Conservation (phyloP, 2,329 filamentous ascomycete genomes). For the Aciculosporium take region DNA sequence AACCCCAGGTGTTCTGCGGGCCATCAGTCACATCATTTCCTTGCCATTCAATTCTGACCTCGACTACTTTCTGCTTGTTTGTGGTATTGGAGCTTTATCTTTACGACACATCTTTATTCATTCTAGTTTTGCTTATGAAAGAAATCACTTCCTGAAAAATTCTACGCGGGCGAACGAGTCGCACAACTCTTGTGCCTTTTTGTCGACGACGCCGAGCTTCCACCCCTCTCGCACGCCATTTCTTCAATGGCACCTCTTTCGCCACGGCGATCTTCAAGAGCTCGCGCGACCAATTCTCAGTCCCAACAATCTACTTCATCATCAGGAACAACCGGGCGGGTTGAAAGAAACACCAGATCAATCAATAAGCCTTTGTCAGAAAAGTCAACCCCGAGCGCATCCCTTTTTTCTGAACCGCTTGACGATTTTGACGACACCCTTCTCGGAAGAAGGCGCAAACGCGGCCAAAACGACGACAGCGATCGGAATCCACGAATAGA, state of each 20-base stretch:
- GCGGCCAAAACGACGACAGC: constrained; percentile 50
- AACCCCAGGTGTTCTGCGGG: background rate
- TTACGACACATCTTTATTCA: background rate
- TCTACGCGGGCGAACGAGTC: background rate
- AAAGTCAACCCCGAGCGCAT: constrained; percentile 64
- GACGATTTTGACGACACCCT: constrained; percentile 57
- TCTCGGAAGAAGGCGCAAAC: constrained; percentile 66
- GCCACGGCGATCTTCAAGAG: constrained; percentile 82
- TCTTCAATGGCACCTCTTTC: constrained; percentile 48
- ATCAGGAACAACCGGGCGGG: constrained; percentile 61
- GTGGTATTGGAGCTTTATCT: background rate
- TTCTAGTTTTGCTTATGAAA: background rate
- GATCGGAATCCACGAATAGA: constrained; percentile 31
- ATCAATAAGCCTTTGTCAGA: constrained; percentile 58
- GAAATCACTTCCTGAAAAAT: background rate
- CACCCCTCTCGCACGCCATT: constrained; percentile 11
- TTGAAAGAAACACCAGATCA: constrained; percentile 59
- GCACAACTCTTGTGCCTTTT: background rate
- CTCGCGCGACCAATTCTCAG: constrained; percentile 63
- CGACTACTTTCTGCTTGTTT: constrained; percentile 8
- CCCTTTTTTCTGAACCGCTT: constrained; percentile 53
- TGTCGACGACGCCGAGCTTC: constrained; percentile 16
- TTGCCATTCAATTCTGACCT: constrained; percentile 9
- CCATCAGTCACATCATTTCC: constrained; percentile 9
- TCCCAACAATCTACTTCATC: constrained; percentile 69